These are phyloP conservation scores for Diutina mesorugosa DNA, from an alignment of 1,139 yeast genomes.

Conservation along the genomic window DNA sequence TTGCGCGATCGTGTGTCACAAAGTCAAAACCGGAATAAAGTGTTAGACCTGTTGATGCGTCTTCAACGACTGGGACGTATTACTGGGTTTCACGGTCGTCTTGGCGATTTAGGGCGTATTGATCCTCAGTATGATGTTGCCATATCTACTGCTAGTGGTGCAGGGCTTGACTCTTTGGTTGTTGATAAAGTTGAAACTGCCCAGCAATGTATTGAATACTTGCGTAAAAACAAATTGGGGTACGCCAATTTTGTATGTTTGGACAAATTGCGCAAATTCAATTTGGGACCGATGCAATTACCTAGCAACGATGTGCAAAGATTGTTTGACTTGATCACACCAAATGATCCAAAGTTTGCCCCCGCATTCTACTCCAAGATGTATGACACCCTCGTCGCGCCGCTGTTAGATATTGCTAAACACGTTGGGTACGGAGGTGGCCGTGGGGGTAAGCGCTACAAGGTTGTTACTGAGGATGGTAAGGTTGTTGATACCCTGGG, in stretches of 20 bases:
- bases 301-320: slow-evolving; percentile 62
- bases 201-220: slow-evolving; percentile 77
- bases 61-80: slow-evolving; percentile 75
- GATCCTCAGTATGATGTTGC: slow-evolving; percentile 87
- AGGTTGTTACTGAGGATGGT: slow-evolving; percentile 91
- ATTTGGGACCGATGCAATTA: slow-evolving; percentile 48
- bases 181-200: slow-evolving; percentile 93
- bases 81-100: slow-evolving; percentile 74
- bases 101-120: slow-evolving; percentile 84
- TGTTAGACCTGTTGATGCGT: slow-evolving; percentile 54
- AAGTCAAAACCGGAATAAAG: slow-evolving; percentile 59
- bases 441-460: slow-evolving; percentile 39
- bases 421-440: slow-evolving; percentile 67
- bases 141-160: slow-evolving; percentile 78
- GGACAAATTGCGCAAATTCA: slow-evolving; percentile 56
- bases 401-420: slow-evolving; percentile 68
- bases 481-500: slow-evolving; percentile 91
- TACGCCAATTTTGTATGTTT: slow-evolving; percentile 80
- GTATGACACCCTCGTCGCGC: slow-evolving; percentile 79
- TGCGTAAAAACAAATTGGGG: slow-evolving; percentile 77
- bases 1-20: slow-evolving; percentile 46
- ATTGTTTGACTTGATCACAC: slow-evolving; percentile 68
- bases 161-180: slow-evolving; percentile 83
- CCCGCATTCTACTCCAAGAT: slow-evolving; percentile 87
- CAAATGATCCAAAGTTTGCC: slow-evolving; percentile 52